Conservation (phyloP, 768 basidiomycete species). For the Astraeus odoratus region DNA sequence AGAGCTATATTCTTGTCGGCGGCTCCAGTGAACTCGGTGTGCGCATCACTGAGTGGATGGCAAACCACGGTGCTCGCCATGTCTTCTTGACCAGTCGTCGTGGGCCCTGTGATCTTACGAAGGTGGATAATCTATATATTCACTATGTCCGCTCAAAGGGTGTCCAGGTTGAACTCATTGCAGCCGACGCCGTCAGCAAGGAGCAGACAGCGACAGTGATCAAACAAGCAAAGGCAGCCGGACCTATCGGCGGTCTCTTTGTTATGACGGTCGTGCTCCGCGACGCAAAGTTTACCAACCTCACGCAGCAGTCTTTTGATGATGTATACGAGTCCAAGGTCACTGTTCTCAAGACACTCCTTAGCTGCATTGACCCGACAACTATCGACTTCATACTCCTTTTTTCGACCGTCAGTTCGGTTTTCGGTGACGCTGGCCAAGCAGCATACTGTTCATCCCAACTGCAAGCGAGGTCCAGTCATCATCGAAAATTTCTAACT, state of each 20-base stretch:
- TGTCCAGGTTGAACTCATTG: conserved; percentile 20
- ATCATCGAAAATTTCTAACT: neutral
- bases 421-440: conserved; percentile 26
- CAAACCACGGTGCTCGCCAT: conserved; percentile 24
- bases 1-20: conserved; percentile 20
- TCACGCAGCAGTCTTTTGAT: conserved; percentile 27
- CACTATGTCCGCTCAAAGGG: conserved; percentile 17
- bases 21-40: conserved; percentile 20
- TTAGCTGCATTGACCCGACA: conserved; percentile 9
- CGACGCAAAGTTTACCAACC: conserved; percentile 26
- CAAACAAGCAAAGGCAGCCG: conserved; percentile 14
- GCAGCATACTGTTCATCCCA: conserved; percentile 18
- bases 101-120: conserved; percentile 14
- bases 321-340: conserved; percentile 17
- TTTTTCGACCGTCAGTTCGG: conserved; percentile 29
- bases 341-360: conserved; percentile 13
- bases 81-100: conserved; percentile 24
- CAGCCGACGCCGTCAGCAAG: conserved; percentile 20
- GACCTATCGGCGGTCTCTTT: conserved; percentile 26
- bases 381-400: conserved; percentile 27
- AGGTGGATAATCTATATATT: conserved; percentile 24
- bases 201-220: conserved; percentile 19
- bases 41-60: conserved; percentile 30
- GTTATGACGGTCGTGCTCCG: conserved; percentile 31
- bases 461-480: conserved; percentile 3